Evolutionary conservation across 2,329 filamentous ascomycete species (phyloP), one percentile per base, ranked within the genome.

Genomic region (Gnomoniopsis smithogilvyi): DNA sequence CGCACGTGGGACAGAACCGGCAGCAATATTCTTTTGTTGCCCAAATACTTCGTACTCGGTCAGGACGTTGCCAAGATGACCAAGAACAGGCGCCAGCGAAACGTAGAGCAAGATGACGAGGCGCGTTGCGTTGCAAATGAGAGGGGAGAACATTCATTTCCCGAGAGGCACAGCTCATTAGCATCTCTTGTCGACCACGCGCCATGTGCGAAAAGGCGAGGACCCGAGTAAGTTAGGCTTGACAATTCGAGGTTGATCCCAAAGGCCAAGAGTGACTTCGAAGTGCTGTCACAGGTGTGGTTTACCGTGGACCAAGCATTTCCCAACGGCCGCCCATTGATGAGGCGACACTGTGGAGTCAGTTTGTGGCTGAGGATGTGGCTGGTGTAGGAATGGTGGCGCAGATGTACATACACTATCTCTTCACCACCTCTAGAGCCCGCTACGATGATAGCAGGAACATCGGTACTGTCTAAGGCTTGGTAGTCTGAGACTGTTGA

Each of bases 81-180:
- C 12, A 38, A 19, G 6, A n/a, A 24, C 15, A 52, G 34, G 34
- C 15, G 22, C 50, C 50, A 52, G 34, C 10, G 6, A 33, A 26
- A 3, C 12, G 6, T 17, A 33, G 24, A 30, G n/a, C 15, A 17
- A 17, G 46, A 48, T 59, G 57, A 59, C 51, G 57, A 59, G 51
- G 57, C 51, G 3, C 36, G 57, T 55, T 54, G 57, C 57, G 57
- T 59, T 45, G 57, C 33, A 50, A 46, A 22, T 7, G 51, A 34
- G 48, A 41, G 19, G 33, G 45, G 22, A 19, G 15, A 34, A 17
- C 34, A 34, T 24, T 41, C 30, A 48, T 33, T 22, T 21, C 33
- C 22, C 15, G n/a, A 38, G 19, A 11, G 21, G 2, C 19, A 21
- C 49, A 22, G 3, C 3, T 51, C 49, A 34, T 51, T 30, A 34